Evolutionary conservation across 2,329 filamentous ascomycete species (phyloP), one percentile per base, ranked within the genome.

Genomic region (Diaporthe eres): DNA sequence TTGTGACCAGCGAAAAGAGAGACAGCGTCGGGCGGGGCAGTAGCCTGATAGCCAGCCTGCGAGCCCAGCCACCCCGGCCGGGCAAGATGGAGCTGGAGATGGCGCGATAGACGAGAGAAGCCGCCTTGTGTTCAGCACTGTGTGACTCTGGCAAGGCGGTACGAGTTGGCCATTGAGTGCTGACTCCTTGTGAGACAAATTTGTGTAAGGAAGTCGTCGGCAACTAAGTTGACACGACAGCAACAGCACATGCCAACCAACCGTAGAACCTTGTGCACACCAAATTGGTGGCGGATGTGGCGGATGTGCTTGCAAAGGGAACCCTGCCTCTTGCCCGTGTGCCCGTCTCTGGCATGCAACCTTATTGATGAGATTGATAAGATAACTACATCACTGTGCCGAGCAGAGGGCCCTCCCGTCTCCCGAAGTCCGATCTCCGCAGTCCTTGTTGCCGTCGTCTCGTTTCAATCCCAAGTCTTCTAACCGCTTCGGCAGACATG

Each of bases 321-420:
- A 55, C 47, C 65, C 65, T 70, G 65, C 31, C 65, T 70, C 12
- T 4, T 19, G 44, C 44, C 44, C 47, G 63, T 37, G 9, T 19
- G 44, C 44, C 44, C 47, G 63, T 37, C 63, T 39, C 28, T 55
- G 47, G 47, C 31, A 68, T 39, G 65, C 65, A 39, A 68, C 47
- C 47, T 49, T 22, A 8, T 19, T 70, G 65, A 70, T 70, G 65
- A 22, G 65, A 70, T 70, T 55, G 65, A 70, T 70, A 70, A 70
- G 65, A 70, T 70, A 70, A 55, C 65, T n/a, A n/a, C 34, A 31
- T 55, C n/a, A n/a, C 51, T 37, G 34, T 42, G 65, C 65, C 65
- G 65, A 55, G 49, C 2, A 70, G 31, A 70, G 49, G 65, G 65
- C n/a, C 6, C 22, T 53, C 49, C 65, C 65, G 65, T 39, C 47